Evolutionary conservation across 1,139 yeast genomes (phyloP).

Genomic region (Saccharomyces pastorianus): DNA sequence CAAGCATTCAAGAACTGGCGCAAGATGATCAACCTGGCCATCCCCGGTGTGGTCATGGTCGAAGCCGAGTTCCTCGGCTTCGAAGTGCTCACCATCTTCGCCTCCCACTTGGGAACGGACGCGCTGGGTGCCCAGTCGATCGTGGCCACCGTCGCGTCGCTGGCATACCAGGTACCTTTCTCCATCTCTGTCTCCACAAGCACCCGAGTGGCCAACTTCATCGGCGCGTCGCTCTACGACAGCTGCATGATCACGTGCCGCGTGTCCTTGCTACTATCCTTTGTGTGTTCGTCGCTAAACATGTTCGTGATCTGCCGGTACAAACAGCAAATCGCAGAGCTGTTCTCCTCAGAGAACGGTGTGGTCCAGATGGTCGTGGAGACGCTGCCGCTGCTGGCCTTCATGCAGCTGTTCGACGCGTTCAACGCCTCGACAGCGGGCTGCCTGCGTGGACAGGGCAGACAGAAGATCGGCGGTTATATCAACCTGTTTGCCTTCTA

Average conservation of each 20-base stretch:
- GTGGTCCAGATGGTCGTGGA: conserved; percentile 44
- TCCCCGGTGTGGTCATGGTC: conserved; percentile 79
- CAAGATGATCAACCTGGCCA: conserved; percentile 57
- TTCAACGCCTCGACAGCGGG: conserved; percentile 79
- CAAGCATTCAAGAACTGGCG: conserved; percentile 50
- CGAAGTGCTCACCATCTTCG: conserved; percentile 54
- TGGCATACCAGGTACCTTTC: conserved; percentile 66
- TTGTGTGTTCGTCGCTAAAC: conserved; percentile 50
- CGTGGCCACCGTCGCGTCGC: conserved; percentile 58
- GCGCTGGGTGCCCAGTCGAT: conserved; percentile 69
- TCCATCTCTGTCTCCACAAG: conserved; percentile 69
- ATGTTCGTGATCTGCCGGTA: conserved; percentile 47
- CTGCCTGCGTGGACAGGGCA: conserved; percentile 76
- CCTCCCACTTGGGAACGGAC: conserved; percentile 41
- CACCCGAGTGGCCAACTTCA: conserved; percentile 68
- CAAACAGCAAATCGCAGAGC: conserved; percentile 48
- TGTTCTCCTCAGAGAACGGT: conserved; percentile 64
- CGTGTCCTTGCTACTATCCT: conserved; percentile 27
- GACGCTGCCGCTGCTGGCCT: conserved; percentile 61
- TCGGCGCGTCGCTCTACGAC: conserved; percentile 52
- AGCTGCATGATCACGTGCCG: conserved; percentile 29
- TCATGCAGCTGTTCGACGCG: conserved; percentile 73
- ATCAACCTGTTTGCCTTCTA: conserved; percentile 75
- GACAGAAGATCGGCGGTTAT: conserved; percentile 75
- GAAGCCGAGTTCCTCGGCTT: conserved; percentile 83